Conservation (phyloP, 1,284 basidiomycete species). For the Rhodotorula glutinis region DNA sequence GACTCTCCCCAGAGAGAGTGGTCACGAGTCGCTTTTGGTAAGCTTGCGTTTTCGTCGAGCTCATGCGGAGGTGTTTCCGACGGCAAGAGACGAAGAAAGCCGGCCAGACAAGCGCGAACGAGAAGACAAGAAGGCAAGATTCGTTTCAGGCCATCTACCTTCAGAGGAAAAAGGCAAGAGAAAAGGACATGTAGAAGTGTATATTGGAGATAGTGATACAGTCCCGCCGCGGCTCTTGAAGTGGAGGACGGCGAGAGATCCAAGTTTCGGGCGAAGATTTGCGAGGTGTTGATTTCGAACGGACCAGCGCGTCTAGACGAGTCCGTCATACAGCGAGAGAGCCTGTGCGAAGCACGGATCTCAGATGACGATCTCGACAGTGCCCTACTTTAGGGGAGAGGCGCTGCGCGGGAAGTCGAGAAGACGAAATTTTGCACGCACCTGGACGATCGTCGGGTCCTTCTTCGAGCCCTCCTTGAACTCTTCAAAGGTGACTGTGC, state of each 20-base stretch:
- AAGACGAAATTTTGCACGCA: constrained; percentile 42
- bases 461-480: constrained; percentile 96
- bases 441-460: constrained; percentile 97
- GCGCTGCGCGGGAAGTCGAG: neutral
- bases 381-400: neutral
- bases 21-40: too few relatives aligned
- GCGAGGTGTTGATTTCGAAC: neutral
- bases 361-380: too few relatives aligned
- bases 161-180: neutral
- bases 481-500: constrained; percentile 75
- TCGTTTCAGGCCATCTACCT: neutral
- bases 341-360: too few relatives aligned
- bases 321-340: constrained; percentile 56
- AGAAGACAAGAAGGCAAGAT: neutral
- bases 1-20: too few relatives aligned
- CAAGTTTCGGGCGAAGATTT: neutral
- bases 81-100: too few relatives aligned
- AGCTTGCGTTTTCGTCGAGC: too few relatives aligned
- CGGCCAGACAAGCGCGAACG: too few relatives aligned
- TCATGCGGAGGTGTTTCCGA: too few relatives aligned
- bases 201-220: neutral
- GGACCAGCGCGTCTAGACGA: constrained; percentile 47
- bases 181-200: neutral
- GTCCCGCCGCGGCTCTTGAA: too few relatives aligned
- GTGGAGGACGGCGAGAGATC: too few relatives aligned